Base-by-base conservation (phyloP, 768 basidiomycete species). In the Gelatoporia subvermispora region DNA sequence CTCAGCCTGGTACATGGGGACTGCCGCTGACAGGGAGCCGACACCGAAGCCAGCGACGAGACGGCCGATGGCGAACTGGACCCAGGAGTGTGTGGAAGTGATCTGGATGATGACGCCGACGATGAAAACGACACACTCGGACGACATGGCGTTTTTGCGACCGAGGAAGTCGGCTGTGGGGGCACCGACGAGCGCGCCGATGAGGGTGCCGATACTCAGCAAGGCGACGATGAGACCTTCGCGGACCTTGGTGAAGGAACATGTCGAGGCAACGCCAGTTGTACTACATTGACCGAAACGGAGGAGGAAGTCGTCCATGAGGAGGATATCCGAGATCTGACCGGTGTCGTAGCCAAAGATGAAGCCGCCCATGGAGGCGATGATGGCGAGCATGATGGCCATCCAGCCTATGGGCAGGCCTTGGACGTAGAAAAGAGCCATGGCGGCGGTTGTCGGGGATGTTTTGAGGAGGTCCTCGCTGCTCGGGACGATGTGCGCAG, bases 1-100 rank as follows among this genome's bases (percentile, higher is more conserved):
- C 63, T 87, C 85, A 8, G 82, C 81, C 74, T 84, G 80, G 61
- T 83, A 86, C 74, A 85, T 81, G 0, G 84, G 85, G 0, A 86
- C 82, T 8, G 78, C 82, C 25, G 82, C 81, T 37, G 78, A 80
- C 5, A 86, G 73, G 0, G 76, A 81, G 34, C 87, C 85, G 20
- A 88, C 79, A 35, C 78, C 85, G 28, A 87, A 60, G 43, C 88
- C 86, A 41, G 78, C 73, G 50, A 88, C 64, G 39, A 85, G 70
- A 22, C 85, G 76, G 11, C 85, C 84, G 35, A 85, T 70, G 36
- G 79, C 77, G 54, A 85, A 70, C 64, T 88, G 86, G 37, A 77
- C 74, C 85, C 85, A 88, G 1, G 72, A 66, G 44, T 62, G 47
- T 15, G 67, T 66, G 4, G 83, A 55, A 4, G 72, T 60, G 35